These are phyloP conservation scores for Ruellia speciosa DNA, from an alignment of 305 asterid species.

Conservation along the genomic window DNA sequence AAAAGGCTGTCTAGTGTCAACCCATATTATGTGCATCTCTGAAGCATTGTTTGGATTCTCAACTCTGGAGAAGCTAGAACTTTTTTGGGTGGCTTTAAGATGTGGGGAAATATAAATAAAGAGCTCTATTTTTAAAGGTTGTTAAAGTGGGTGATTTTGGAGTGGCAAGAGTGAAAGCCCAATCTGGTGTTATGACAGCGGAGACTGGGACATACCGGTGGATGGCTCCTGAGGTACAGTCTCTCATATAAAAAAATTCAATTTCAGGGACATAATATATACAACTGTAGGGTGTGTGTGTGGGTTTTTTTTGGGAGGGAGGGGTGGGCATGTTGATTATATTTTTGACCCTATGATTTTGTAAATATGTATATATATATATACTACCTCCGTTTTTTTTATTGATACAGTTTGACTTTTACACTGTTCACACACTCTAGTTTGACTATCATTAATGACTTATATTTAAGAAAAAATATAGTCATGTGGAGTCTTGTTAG, in stretches of 20 bases:
- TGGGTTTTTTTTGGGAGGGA: background rate
- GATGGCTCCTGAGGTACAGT: conserved; percentile 93
- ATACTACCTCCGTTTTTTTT: no score
- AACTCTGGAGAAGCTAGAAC: background rate
- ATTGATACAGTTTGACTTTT: no score
- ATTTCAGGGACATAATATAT: background rate
- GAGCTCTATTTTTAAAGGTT: conserved; percentile 42
- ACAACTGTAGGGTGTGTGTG: background rate
- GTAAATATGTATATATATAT: no score
- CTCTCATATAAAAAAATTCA: background rate
- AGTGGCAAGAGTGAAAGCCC: conserved; percentile 83
- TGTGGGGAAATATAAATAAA: conserved; percentile 13
- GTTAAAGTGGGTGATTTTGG: conserved; percentile 93
- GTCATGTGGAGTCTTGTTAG: no score
- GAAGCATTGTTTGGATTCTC: no score
- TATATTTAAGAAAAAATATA: no score
- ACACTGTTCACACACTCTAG: no score
- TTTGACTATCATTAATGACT: no score
- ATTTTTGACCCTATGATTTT: background rate
- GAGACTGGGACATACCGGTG: conserved; percentile 92
- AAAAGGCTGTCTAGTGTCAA: no score
- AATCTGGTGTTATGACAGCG: conserved; percentile 85
- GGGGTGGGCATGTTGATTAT: no score
- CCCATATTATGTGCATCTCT: no score
- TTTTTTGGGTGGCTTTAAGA: conserved; percentile 3